Conservation (phyloP, 805 yeast genomes). For the Metschnikowia shivogae region DNA sequence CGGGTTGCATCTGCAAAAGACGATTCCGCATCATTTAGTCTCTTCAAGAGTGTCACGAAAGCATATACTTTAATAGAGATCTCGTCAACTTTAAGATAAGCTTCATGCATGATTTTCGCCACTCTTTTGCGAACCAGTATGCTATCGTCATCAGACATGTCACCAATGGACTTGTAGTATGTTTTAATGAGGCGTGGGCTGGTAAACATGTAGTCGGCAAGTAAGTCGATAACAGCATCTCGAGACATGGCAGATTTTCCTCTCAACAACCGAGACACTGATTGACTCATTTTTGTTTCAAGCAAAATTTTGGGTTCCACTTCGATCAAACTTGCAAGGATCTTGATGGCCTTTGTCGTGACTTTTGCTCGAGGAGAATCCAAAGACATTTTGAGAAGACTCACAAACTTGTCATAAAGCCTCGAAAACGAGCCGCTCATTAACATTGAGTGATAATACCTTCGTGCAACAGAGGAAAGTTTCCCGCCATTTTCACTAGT, state of each 20-base stretch:
- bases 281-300: conserved; percentile 46
- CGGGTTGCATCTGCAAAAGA: conserved; percentile 39
- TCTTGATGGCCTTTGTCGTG: conserved; percentile 57
- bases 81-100: conserved; percentile 39
- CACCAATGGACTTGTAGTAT: conserved; percentile 48
- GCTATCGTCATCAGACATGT: conserved; percentile 54
- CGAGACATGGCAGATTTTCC: conserved; percentile 70
- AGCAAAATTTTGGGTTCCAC: conserved; percentile 50
- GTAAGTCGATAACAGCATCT: conserved; percentile 69
- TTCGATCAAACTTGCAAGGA: conserved; percentile 51
- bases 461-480: neutral
- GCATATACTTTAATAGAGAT: conserved; percentile 36
- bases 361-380: conserved; percentile 30
- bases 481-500: neutral
- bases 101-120: conserved; percentile 44
- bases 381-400: conserved; percentile 38
- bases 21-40: conserved; percentile 71
- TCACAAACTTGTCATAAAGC: conserved; percentile 51
- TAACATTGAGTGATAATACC: conserved; percentile 2
- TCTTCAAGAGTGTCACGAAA: conserved; percentile 47
- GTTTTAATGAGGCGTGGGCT: conserved; percentile 44
- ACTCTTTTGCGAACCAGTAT: conserved; percentile 62
- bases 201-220: conserved; percentile 44
- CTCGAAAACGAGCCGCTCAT: conserved; percentile 4
- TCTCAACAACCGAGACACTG: conserved; percentile 48